Conservation (phyloP, 805 yeast genomes). For the Metschnikowia lachancei region DNA sequence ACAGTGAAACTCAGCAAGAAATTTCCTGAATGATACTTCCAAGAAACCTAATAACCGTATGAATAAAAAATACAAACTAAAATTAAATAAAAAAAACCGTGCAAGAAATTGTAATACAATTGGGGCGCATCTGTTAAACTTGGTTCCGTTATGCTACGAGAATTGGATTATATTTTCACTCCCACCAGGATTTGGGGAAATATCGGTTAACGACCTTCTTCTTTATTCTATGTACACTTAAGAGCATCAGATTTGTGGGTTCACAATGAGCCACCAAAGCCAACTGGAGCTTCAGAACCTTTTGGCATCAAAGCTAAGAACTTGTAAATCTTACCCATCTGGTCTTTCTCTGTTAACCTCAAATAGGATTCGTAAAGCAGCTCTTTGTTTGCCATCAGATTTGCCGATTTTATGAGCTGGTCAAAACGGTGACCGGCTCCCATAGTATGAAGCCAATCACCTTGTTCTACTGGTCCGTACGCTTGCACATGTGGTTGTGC, state of each 20-base stretch:
- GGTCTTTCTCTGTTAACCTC: conserved; percentile 60
- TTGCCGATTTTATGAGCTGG: conserved; percentile 46
- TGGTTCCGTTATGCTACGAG: no score
- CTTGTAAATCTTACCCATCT: conserved; percentile 78
- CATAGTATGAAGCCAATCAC: conserved; percentile 71
- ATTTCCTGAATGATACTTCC: no score
- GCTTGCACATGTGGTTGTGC: conserved; percentile 23
- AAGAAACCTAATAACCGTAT: no score
- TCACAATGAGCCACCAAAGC: conserved; percentile 40
- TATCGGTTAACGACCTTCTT: no score
- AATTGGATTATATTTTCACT: not conserved
- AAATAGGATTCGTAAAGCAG: conserved; percentile 55
- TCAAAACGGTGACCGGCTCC: conserved; percentile 73
- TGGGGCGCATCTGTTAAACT: no score
- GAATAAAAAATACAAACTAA: no score
- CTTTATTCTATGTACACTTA: not conserved
- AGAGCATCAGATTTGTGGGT: not conserved
- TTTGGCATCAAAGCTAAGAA: conserved; percentile 60
- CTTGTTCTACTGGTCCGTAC: conserved; percentile 69
- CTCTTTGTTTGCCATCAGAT: conserved; percentile 46
- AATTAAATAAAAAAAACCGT: no score
- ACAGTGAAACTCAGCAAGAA: no score
- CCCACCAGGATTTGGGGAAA: no score
- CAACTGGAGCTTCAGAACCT: conserved; percentile 46
- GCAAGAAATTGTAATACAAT: no score